Conservation (phyloP, 1,284 basidiomycete genomes). For the Fomes fomentarius region DNA sequence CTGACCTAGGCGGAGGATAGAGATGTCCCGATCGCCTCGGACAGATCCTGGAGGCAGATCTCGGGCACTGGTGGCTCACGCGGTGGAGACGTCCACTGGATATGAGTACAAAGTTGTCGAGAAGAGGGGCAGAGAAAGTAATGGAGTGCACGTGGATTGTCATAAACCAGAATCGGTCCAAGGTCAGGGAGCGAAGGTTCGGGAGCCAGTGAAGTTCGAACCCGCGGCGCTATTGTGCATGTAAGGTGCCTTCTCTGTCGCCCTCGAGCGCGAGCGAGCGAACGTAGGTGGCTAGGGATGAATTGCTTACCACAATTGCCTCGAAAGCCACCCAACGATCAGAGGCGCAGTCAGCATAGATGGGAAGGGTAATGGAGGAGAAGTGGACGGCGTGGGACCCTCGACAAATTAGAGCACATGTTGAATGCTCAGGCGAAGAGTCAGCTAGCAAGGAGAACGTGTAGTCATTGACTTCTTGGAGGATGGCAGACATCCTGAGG, state of each 20-base stretch:
- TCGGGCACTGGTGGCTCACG: too few relatives aligned
- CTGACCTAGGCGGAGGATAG: too few relatives aligned
- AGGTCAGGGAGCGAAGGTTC: background rate
- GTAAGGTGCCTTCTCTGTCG: background rate
- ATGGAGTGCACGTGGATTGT: background rate
- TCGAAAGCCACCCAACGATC: background rate
- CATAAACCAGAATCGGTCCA: background rate
- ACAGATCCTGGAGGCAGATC: too few relatives aligned
- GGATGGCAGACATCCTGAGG: background rate
- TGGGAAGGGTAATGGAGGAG: background rate
- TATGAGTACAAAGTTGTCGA: too few relatives aligned
- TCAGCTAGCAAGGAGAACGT: background rate
- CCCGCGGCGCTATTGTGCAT: background rate
- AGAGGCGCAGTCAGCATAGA: background rate
- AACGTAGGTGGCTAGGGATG: background rate
- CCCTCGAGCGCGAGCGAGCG: background rate
- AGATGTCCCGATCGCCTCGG: too few relatives aligned
- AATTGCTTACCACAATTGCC: background rate
- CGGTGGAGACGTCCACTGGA: too few relatives aligned
- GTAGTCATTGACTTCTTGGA: background rate
- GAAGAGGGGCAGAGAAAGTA: too few relatives aligned
- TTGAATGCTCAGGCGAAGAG: background rate
- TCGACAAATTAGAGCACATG: background rate
- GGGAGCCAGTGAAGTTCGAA: background rate
- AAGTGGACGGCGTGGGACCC: background rate